Evolutionary conservation across 2,329 filamentous ascomycete genomes (phyloP).

Genomic region (Ramichloridium luteum): DNA sequence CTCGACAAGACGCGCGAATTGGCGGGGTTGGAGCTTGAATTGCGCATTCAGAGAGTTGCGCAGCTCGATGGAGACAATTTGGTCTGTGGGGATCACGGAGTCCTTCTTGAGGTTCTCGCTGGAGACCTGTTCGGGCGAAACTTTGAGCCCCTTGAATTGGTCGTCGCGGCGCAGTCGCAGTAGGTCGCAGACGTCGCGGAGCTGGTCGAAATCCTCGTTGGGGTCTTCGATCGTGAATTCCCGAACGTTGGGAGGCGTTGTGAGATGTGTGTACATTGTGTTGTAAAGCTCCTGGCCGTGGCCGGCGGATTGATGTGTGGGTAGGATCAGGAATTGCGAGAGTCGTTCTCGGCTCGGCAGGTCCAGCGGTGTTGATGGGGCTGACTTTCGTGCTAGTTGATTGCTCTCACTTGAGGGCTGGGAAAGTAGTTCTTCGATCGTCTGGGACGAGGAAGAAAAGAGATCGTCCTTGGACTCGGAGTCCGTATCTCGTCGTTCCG

Average conservation of each 20-base stretch:
- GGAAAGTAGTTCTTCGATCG: slow-evolving; percentile 21
- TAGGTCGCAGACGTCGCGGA: slow-evolving; percentile 65
- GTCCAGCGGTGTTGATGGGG: slow-evolving; percentile 39
- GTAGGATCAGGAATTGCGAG: slow-evolving; percentile 85
- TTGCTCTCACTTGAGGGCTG: slow-evolving; percentile 10
- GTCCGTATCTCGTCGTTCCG: slow-evolving; percentile 16
- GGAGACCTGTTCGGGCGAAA: slow-evolving; percentile 41
- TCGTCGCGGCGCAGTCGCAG: slow-evolving; percentile 45
- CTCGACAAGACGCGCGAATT: slow-evolving; percentile 63
- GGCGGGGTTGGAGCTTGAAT: slow-evolving; percentile 62
- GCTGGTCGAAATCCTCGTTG: slow-evolving; percentile 70
- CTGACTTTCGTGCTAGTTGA: slow-evolving; percentile 9
- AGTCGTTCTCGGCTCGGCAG: slow-evolving; percentile 71
- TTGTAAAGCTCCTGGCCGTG: slow-evolving; percentile 73
- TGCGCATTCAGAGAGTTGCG: slow-evolving; percentile 47
- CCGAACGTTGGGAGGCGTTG: slow-evolving; percentile 49
- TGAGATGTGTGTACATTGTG: slow-evolving; percentile 60
- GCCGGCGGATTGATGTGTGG: slow-evolving; percentile 70
- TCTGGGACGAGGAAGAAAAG: slow-evolving; percentile 13
- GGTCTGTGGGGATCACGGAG: slow-evolving; percentile 39
- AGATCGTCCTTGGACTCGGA: slow-evolving; percentile 9
- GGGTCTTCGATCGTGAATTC: slow-evolving; percentile 93
- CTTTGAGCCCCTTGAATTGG: slow-evolving; percentile 23
- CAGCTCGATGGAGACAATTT: slow-evolving; percentile 45
- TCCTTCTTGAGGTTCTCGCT: slow-evolving; percentile 40